A percentile compares a stretch with the other conserved stretches of the same genome.
These are phyloP conservation scores for Artemisia argyi DNA, from an alignment of 129 eudicot species.

Conservation along the genomic window DNA sequence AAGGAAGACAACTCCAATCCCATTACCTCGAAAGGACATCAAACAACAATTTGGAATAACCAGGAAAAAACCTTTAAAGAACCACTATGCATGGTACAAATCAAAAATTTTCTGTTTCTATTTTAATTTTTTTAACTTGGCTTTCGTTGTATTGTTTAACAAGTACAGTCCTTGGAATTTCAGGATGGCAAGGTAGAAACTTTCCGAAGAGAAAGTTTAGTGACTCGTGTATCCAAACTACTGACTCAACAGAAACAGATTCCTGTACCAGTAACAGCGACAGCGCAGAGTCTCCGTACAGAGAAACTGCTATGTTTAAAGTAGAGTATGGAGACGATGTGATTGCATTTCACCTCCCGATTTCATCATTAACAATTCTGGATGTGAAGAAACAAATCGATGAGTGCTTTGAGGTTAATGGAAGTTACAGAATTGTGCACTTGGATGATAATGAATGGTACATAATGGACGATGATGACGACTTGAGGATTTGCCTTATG, in stretches of 20 bases:
- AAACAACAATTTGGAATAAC: neutral
- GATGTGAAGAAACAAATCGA: neutral
- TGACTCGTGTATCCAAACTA: neutral
- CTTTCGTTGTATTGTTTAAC: neutral
- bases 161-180: neutral
- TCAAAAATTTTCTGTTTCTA: no score
- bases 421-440: no score
- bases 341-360: neutral
- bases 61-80: neutral
- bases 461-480: no score
- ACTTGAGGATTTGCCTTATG: no score
- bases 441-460: no score
- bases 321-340: neutral
- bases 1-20: slow-evolving; percentile 1
- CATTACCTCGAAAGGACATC: neutral
- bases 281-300: neutral
- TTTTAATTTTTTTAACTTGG: neutral
- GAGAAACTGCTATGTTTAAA: neutral
- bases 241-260: neutral
- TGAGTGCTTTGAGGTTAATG: neutral
- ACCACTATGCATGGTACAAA: neutral
- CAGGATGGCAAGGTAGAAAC: neutral
- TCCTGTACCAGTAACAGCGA: neutral
- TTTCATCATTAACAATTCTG: neutral
- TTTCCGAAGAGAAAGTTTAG: neutral